phyloP scores from a whole-genome alignment of 139 green algal species.

The Picochlorum sp. region DNA sequence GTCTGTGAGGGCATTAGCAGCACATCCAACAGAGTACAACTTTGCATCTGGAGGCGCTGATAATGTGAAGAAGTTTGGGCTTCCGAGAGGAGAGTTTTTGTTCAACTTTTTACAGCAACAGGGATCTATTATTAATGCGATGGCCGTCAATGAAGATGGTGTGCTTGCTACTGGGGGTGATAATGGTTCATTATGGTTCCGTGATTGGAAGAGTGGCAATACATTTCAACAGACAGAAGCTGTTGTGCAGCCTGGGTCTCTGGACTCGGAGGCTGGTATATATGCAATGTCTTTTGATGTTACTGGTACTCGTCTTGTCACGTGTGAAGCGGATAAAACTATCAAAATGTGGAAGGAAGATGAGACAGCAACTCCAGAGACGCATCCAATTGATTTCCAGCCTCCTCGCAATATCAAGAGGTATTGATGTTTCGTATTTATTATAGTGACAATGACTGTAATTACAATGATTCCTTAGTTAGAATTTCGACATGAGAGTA shows the following conservation, averaged over 20 bases:
- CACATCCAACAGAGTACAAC: constrained; percentile 76
- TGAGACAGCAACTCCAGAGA: constrained; percentile 72
- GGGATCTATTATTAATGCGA: constrained; percentile 82
- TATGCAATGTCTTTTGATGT: constrained; percentile 69
- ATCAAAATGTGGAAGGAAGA: constrained; percentile 98
- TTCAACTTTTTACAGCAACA: constrained; percentile 96
- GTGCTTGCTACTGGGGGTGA: constrained; percentile 77
- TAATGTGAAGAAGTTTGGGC: constrained; percentile 98
- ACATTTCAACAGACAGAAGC: constrained; percentile 83
- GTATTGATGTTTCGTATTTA: constrained; percentile 22
- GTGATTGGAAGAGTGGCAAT: constrained; percentile 93
- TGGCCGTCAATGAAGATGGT: constrained; percentile 90
- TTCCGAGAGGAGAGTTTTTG: constrained; percentile 82
- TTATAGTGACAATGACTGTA: constrained; percentile 2
- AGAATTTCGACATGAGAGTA: constrained; percentile 1
- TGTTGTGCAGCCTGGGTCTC: constrained; percentile 82
- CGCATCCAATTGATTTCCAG: constrained; percentile 76
- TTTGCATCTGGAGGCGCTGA: constrained; percentile 82
- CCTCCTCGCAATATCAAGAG: constrained; percentile 58
- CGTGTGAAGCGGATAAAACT: constrained; percentile 94
- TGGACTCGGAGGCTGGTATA: constrained; percentile 82
- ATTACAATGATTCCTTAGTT: constrained; percentile 2
- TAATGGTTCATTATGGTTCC: constrained; percentile 75
- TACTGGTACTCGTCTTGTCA: constrained; percentile 74
- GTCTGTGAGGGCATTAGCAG: constrained; percentile 55